Conservation (phyloP, 2,329 filamentous ascomycete genomes). For the Fusarium pseudograminearum region DNA sequence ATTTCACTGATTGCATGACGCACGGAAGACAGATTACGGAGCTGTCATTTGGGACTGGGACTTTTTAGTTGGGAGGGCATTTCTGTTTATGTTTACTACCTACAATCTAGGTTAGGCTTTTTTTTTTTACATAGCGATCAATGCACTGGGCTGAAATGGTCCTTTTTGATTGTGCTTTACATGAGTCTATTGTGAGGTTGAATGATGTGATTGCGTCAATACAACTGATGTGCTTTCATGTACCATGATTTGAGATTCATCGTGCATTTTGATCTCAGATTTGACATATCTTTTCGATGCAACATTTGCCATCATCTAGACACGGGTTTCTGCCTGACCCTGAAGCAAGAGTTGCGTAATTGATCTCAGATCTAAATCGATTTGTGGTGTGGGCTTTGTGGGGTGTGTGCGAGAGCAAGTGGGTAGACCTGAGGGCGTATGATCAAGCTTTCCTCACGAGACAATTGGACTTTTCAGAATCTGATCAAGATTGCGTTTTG, state of each 20-base stretch:
- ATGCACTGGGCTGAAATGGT: slow-evolving; percentile 3
- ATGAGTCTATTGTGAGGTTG: background rate
- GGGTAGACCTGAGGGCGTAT: background rate
- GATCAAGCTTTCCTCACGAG: background rate
- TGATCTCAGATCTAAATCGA: background rate
- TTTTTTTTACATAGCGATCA: slow-evolving; percentile 5
- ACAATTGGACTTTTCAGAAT: background rate
- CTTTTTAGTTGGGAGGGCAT: slow-evolving; percentile 6
- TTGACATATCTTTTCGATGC: background rate
- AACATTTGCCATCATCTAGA: background rate
- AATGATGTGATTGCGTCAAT: background rate
- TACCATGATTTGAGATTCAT: background rate
- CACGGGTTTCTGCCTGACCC: background rate
- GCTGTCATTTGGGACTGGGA: slow-evolving; percentile 30
- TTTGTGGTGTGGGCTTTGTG: background rate
- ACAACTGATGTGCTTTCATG: background rate
- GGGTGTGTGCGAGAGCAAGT: background rate
- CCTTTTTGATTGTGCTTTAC: background rate
- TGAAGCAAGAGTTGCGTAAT: background rate
- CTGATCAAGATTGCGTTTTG: background rate
- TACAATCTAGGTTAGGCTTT: background rate
- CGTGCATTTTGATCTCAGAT: background rate
- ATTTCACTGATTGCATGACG: slow-evolving; percentile 29
- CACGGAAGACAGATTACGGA: slow-evolving; percentile 38
- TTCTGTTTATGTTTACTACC: background rate